Evolutionary conservation across 78 protist genomes (phyloP), one percentile per base, ranked within the genome.

Genomic region (Dictyostelium firmibasis): DNA sequence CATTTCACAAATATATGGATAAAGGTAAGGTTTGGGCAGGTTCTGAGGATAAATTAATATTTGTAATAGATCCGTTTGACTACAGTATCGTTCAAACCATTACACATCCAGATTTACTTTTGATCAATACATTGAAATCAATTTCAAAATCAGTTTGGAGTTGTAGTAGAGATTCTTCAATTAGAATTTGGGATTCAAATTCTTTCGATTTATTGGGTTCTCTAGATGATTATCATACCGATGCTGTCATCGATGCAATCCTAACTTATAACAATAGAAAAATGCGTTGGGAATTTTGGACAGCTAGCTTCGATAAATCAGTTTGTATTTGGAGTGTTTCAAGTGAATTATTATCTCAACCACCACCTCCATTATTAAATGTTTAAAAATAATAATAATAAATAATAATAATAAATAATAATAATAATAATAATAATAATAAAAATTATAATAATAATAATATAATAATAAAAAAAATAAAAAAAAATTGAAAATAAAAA

Each of bases 261-360:
- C 43, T 88, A 18, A 41, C 25, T 50, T 88, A 9, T 16, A 88
- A 88, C 31, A 38, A 23, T 20, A 50, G 86, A 79, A 88, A 88
- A 38, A 14, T 79, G 29, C 33, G 93, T 29, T 88, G 93, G 93
- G 93, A 88, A 67, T 64, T 88, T 23, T 88, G 93, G 93, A 38
- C 78, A 29, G 93, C 93, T 3, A 79, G 86, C 31, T 88, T 43
- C 44, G 93, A 88, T 67, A 88, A 88, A 67, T 64, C 93, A 35
- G 50, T 88, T 43, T 77, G 85, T 43, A 79, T 88, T 43, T 88
- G 93, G 93, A 35, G 67, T 64, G 86, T 88, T 18, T 9, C 36
- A 8, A 77, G 85, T 31, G 86, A 88, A 5, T 27, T 23, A 20
- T 67, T 88, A 67, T 36, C 43, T 14, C 69, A 43, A 25, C 93